Conservation (phyloP, 148 eudicot species). For the Rhododendron molle region DNA sequence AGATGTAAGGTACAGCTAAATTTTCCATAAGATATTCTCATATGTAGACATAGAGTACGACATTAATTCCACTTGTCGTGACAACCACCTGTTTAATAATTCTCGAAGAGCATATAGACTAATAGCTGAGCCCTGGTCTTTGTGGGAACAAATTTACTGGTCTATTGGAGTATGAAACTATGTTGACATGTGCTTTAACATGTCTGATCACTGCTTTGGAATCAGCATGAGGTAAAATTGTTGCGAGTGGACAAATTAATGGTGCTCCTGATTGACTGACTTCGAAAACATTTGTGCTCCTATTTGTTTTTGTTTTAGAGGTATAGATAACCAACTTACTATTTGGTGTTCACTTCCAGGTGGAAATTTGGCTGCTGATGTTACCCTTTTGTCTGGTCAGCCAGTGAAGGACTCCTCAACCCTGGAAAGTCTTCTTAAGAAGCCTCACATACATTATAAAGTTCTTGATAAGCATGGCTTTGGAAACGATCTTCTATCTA, state of each 20-base stretch:
- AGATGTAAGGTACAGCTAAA: neutral
- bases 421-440: constrained; percentile 83
- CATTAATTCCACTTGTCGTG: neutral
- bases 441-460: constrained; percentile 81
- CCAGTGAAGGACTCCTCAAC: constrained; percentile 74
- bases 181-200: neutral
- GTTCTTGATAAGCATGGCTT: constrained; percentile 89
- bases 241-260: neutral
- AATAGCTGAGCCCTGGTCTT: neutral
- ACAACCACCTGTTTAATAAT: neutral
- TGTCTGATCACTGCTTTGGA: neutral
- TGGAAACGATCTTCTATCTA: constrained; percentile 60
- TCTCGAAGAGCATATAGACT: neutral
- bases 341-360: constrained; percentile 34
- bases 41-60: neutral
- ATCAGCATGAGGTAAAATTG: neutral
- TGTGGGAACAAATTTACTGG: neutral
- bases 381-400: constrained; percentile 62
- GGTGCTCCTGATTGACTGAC: neutral
- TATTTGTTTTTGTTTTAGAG: neutral
- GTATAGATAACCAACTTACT: neutral
- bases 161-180: neutral
- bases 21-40: neutral
- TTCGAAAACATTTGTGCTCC: neutral
- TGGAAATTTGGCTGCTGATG: constrained; percentile 73